Conservation (phyloP, 345 rosid species). For the Angophora floribunda region DNA sequence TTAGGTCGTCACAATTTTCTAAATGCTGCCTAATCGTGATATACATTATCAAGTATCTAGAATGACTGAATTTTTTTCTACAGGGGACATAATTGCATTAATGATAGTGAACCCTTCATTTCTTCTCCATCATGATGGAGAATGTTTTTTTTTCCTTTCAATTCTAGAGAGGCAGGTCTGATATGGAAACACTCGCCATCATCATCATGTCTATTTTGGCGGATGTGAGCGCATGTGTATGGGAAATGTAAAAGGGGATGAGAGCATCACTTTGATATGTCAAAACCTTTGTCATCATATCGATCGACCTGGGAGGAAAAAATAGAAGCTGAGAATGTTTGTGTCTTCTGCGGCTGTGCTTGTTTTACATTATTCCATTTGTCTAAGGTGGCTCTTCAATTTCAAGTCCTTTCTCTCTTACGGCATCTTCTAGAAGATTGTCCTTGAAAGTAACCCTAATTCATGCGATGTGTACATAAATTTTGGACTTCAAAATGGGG, state of each 20-base stretch:
- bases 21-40: background rate
- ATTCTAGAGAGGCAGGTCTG: background rate
- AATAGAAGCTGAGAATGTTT: background rate
- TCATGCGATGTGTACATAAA: background rate
- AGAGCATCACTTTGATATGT: background rate
- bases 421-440: background rate
- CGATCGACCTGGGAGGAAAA: background rate
- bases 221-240: background rate
- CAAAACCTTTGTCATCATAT: background rate
- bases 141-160: background rate
- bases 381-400: background rate
- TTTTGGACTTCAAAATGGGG: background rate
- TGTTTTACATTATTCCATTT: background rate
- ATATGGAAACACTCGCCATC: background rate
- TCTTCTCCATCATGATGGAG: background rate
- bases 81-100: background rate
- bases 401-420: background rate
- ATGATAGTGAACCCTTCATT: background rate
- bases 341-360: background rate
- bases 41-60: background rate
- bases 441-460: background rate
- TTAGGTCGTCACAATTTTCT: background rate
- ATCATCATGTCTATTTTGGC: background rate
- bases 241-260: background rate
- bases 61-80: background rate